These are phyloP conservation scores for Neurospora discreta DNA, from an alignment of 495 filamentous ascomycete genomes.

Conservation along the genomic window DNA sequence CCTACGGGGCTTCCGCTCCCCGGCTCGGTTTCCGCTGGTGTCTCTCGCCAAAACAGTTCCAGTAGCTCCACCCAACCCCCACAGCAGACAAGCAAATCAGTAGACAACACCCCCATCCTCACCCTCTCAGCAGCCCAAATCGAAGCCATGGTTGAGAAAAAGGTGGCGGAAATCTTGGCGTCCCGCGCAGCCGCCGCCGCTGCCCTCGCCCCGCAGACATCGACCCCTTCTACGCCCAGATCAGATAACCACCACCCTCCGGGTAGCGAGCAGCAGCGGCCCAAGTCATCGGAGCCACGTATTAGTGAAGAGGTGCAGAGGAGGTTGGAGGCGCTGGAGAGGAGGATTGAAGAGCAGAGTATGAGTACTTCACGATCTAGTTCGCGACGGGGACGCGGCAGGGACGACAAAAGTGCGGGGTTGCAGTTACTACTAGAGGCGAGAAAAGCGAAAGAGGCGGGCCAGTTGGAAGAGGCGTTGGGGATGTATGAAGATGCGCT, in stretches of 20 bases:
- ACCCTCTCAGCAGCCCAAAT: constrained; percentile 64
- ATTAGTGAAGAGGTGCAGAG: constrained; percentile 68
- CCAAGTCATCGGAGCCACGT: constrained; percentile 24
- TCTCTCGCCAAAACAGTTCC: not conserved
- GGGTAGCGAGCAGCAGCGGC: constrained; percentile 8
- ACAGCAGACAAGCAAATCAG: not conserved
- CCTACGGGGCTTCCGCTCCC: constrained; percentile 15
- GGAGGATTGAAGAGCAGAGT: constrained; percentile 51
- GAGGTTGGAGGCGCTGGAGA: constrained; percentile 74
- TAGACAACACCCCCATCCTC: constrained; percentile 24
- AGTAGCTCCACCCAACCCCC: constrained; percentile 14
- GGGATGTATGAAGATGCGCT: constrained; percentile 79
- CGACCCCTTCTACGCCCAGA: not conserved
- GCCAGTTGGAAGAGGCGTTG: constrained; percentile 67
- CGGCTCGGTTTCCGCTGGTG: not conserved
- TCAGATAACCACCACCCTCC: constrained; percentile 21
- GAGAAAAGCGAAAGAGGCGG: constrained; percentile 75
- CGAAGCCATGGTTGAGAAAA: constrained; percentile 83
- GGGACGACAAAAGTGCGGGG: constrained; percentile 54
- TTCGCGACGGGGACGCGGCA: constrained; percentile 23
- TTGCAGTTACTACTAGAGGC: constrained; percentile 80
- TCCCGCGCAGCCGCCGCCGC: constrained; percentile 42
- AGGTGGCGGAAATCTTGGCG: constrained; percentile 80
- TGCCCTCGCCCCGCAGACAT: constrained; percentile 1
- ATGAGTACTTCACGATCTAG: not conserved